Evolutionary conservation across 768 basidiomycete species (phyloP), one percentile per base, ranked within the genome.

Genomic region (Xerocomus spinulosus): DNA sequence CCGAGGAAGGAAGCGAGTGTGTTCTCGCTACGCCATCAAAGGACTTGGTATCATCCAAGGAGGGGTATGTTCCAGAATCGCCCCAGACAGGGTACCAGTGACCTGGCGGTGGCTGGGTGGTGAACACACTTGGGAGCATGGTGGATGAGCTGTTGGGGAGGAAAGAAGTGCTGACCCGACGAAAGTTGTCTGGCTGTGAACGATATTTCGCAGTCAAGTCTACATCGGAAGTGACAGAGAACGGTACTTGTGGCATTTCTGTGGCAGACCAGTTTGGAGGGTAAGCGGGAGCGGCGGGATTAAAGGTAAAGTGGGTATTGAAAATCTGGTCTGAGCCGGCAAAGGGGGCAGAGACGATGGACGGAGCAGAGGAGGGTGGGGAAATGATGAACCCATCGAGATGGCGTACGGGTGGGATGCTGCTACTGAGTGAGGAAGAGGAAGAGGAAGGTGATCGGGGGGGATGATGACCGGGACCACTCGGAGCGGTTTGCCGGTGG

Each of bases 401-500:
- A 12, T 68, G 64, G 17, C 68, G 57, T 10, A 60, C 44, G 24
- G 47, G 35, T 42, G 18, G 39, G 1, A 53, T 15, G 9, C 49
- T 50, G 21, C 54, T 46, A 10, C 23, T 50, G 50, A 54, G 60
- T 29, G 54, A 62, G 33, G 64, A 57, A 1, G 71, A 71, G 36
- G 62, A 57, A 5, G 69, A 67, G 3, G 70, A 46, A 3, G 59
- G 57, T 3, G 71, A 67, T 4, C 63, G 71, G 13, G 69, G 68
- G 12, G 70, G 65, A 6, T 62, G 56, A 55, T 89, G 87, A 9
- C 86, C 86, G 9, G 86, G 87, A 4, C 86, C 86, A 2, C 78
- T 74, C 24, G 86, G 87, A 0, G 85, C 86, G 0, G 87, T 89
- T 60, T 88, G 87, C 13, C 86, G 80, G 59, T 87, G 85, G 59